Evolutionary conservation across 768 basidiomycete genomes (phyloP).

Genomic region (Xerocomus spinulosus): DNA sequence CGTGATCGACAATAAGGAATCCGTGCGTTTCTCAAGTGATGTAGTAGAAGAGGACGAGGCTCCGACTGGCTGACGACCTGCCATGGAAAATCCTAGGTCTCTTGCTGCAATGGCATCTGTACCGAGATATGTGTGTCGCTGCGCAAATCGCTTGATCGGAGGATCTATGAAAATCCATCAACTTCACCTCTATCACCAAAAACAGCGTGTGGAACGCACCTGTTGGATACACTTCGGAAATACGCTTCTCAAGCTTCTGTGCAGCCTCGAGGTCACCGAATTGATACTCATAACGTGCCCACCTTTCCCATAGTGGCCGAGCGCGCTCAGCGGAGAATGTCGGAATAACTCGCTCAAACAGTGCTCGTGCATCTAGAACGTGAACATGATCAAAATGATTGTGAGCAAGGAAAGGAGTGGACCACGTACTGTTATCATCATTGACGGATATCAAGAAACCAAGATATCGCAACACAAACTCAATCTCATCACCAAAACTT

Average conservation of each 20-base stretch:
- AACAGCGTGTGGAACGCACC: constrained; percentile 43
- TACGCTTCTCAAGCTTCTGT: constrained; percentile 84
- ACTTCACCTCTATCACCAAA: neutral
- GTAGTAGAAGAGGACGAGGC: constrained; percentile 16
- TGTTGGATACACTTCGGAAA: constrained; percentile 81
- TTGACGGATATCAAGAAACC: constrained; percentile 92
- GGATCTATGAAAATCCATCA: constrained; percentile 53
- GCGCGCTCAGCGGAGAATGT: constrained; percentile 77
- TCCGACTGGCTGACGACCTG: constrained; percentile 26
- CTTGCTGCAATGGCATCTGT: constrained; percentile 85
- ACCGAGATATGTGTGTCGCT: constrained; percentile 66
- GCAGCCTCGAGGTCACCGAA: constrained; percentile 89
- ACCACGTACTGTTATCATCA: constrained; percentile 82
- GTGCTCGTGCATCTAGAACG: constrained; percentile 80
- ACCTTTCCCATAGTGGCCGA: constrained; percentile 89
- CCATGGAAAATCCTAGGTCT: constrained; percentile 78
- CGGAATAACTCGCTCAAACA: constrained; percentile 86
- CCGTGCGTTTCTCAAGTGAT: constrained; percentile 33
- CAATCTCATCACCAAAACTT: constrained; percentile 72
- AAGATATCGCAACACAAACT: constrained; percentile 85
- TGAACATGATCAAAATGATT: constrained; percentile 3
- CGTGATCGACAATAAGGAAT: constrained; percentile 33
- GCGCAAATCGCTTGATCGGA: constrained; percentile 86
- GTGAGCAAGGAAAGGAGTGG: neutral
- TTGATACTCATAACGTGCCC: constrained; percentile 93